phyloP scores from a whole-genome alignment of 176 grass and related monocot genomes.

The Oryza officinalis region DNA sequence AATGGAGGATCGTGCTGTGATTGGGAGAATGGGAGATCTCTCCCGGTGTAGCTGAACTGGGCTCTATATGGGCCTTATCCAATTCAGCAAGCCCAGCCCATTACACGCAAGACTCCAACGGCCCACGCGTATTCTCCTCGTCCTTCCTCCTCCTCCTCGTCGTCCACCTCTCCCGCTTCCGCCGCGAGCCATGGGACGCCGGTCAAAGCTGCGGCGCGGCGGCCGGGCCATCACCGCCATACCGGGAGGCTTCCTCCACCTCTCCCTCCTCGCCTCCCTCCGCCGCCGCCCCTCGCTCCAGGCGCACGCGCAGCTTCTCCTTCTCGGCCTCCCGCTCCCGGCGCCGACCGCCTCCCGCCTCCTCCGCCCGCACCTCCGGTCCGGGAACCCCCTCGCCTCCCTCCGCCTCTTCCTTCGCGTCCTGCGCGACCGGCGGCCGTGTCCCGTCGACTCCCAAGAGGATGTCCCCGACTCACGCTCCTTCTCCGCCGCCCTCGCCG shows the following conservation, averaged over 20 bases:
- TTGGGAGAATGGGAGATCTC: background rate
- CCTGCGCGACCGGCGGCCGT: slow-evolving; percentile 3
- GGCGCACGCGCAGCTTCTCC: slow-evolving; percentile 55
- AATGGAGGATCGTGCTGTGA: background rate
- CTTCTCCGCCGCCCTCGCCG: slow-evolving; percentile 38
- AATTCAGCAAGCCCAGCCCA: background rate
- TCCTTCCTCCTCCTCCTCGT: background rate
- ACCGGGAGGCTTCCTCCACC: slow-evolving; percentile 54
- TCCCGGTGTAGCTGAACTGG: background rate
- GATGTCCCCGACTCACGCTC: slow-evolving; percentile 29
- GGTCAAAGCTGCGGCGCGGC: slow-evolving; percentile 24
- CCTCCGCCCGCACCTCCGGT: slow-evolving; percentile 53
- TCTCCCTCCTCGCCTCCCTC: slow-evolving; percentile 42
- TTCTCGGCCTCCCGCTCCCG: slow-evolving; percentile 51
- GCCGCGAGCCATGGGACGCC: slow-evolving; percentile 33
- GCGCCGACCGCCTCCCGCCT: slow-evolving; percentile 38
- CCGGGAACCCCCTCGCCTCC: slow-evolving; percentile 39
- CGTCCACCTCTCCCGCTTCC: background rate
- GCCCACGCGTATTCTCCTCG: background rate
- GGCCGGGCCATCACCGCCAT: slow-evolving; percentile 10
- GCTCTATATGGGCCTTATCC: slow-evolving; percentile 16
- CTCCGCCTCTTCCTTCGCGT: slow-evolving; percentile 40
- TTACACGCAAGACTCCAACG: background rate
- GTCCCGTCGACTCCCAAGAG: background rate
- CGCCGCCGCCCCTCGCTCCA: slow-evolving; percentile 38